A percentile compares a stretch with the other conserved stretches of the same genome.
These are phyloP conservation scores for Atractiella rhizophila DNA, from an alignment of 768 basidiomycete genomes.

Conservation along the genomic window DNA sequence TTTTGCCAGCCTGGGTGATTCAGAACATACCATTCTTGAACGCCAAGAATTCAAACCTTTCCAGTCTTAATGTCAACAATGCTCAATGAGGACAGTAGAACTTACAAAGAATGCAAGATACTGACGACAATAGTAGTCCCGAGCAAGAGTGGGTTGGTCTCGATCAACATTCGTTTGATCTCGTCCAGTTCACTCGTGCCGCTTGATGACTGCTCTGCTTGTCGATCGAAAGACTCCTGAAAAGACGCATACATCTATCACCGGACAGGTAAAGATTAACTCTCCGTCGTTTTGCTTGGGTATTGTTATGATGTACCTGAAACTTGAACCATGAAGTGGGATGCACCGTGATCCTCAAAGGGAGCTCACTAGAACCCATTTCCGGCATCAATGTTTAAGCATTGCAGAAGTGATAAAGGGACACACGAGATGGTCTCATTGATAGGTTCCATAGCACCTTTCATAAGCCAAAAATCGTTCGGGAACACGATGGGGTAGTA, in stretches of 20 bases:
- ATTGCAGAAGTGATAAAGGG: not conserved
- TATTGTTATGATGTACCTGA: conserved; percentile 4
- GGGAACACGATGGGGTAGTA: conserved; percentile 76
- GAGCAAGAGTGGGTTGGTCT: conserved; percentile 47
- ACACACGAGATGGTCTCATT: conserved; percentile 43
- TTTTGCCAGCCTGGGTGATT: conserved; percentile 19
- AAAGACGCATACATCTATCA: conserved; percentile 66
- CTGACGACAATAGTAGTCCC: conserved; percentile 61
- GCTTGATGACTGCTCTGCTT: conserved; percentile 65
- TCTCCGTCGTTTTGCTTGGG: too few species aligned
- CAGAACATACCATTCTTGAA: conserved; percentile 4
- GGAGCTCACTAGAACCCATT: conserved; percentile 26
- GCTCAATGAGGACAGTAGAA: not conserved
- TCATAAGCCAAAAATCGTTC: conserved; percentile 63
- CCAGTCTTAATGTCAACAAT: conserved; percentile 1
- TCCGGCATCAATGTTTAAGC: not conserved
- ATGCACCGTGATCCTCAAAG: conserved; percentile 56
- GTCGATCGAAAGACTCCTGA: conserved; percentile 49
- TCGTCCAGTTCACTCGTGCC: conserved; percentile 89
- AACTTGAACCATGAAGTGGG: conserved; percentile 57
- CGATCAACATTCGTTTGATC: conserved; percentile 69
- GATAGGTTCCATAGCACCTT: conserved; percentile 55
- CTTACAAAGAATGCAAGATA: conserved; percentile 60
- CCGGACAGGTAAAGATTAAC: conserved; percentile 14
- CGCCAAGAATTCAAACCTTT: conserved; percentile 35